Base-by-base conservation (phyloP, 2,329 filamentous ascomycete species). In the Claviceps sp. region DNA sequence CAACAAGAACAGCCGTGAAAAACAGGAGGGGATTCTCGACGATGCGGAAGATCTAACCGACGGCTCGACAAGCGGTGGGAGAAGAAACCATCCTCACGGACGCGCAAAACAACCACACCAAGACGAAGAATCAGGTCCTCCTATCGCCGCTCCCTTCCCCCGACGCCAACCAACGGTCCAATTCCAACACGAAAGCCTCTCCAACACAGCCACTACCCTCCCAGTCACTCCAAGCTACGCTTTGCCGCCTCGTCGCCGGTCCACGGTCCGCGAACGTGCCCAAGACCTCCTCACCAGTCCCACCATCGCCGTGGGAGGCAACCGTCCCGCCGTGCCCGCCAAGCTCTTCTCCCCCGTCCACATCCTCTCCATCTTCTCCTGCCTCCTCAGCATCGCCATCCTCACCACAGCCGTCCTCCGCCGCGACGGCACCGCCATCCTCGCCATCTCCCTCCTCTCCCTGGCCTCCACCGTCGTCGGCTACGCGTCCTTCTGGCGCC, bases 401-500 rank as follows among this genome's bases (percentile, higher is more conserved):
- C 64, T 80, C 26, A 61, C 64, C 1, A 66, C 65, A 47, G 73
- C 74, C 0, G 59, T 65, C 2, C 40, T 66, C 13, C 68, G 73
- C 55, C 52, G 69, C 17, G 66, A 68, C 49, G 66, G 64, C 6
- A 60, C 61, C 17, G 65, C 64, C 6, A 62, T 68, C 26, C 51
- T 68, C 16, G 75, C 79, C 22, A 70, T 81, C 10, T 62, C 66
- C 0, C 65, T 75, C 26, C 73, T 83, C 52, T 75, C 76, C 8
- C 52, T 74, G 10, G 73, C 76, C 2, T 76, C 76, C 17, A 75
- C 70, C 16, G 65, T 81, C 2, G 72, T 77, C 3, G 77, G 80
- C 22, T 73, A 75, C 54, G 79, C 79, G 8, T 78, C 76, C 3
- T 74, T 72, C 62, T 84, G 80, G 80, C 66, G 68, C 38, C 77